Evolutionary conservation across 2,329 filamentous ascomycete species (phyloP).

Genomic region (Amauroascus verrucosus): DNA sequence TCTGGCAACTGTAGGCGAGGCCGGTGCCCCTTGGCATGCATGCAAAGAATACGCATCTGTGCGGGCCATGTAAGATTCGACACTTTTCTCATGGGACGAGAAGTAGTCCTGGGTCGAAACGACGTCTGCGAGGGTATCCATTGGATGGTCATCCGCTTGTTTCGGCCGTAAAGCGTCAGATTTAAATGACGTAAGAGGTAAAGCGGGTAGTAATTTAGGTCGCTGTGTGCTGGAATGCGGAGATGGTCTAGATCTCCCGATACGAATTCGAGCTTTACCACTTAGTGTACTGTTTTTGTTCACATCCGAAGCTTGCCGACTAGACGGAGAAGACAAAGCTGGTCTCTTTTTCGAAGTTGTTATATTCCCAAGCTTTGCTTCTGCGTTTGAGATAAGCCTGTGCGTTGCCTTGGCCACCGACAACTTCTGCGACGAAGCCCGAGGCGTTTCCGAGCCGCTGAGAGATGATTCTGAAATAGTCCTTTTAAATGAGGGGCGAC

Average conservation of each 20-base stretch:
- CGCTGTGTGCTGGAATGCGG: background rate
- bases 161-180: background rate
- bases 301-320: background rate
- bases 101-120: background rate
- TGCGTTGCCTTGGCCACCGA: constrained; percentile 26
- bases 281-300: background rate
- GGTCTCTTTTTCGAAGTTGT: background rate
- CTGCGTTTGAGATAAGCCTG: constrained; percentile 23
- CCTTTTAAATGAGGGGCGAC: constrained; percentile 3
- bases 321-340: background rate
- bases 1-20: constrained; percentile 31
- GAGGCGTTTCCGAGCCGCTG: constrained; percentile 20
- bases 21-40: constrained; percentile 32
- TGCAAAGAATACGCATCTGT: constrained; percentile 35
- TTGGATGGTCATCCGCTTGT: background rate
- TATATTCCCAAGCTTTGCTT: constrained; percentile 22
- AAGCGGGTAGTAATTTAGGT: constrained; percentile 2
- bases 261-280: background rate
- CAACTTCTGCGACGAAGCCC: constrained; percentile 13
- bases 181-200: background rate
- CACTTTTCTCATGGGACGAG: constrained; percentile 28
- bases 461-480: constrained; percentile 15
- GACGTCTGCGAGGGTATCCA: background rate
- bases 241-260: background rate
- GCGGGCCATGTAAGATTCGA: constrained; percentile 34